phyloP scores from a whole-genome alignment of 495 filamentous ascomycete species.

The Penicillium simplicissimum region DNA sequence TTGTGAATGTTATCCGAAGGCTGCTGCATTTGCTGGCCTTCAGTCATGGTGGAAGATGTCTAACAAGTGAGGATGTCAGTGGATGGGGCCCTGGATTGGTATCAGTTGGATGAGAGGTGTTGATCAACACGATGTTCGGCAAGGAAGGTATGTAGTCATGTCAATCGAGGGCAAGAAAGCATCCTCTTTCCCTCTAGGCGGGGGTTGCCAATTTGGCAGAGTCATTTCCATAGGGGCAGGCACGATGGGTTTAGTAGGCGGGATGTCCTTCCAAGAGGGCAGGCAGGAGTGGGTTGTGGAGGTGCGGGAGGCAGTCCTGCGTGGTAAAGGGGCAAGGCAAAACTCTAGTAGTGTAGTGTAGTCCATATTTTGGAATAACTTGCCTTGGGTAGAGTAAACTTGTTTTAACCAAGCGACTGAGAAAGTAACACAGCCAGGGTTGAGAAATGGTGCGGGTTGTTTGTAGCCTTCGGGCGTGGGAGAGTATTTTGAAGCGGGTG shows the following conservation, averaged over 20 bases:
- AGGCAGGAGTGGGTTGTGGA: neutral
- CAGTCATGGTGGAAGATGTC: slow-evolving; percentile 28
- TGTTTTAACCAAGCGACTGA: slow-evolving; percentile 3
- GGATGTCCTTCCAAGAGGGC: neutral
- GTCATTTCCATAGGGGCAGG: neutral
- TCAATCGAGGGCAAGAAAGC: neutral
- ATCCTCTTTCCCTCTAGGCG: neutral
- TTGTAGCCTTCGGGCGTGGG: slow-evolving; percentile 2
- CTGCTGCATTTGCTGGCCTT: slow-evolving; percentile 25
- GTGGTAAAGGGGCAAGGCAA: neutral
- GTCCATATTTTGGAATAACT: neutral
- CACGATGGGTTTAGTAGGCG: neutral
- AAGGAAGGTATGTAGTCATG: neutral
- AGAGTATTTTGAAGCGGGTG: neutral
- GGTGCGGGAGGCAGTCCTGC: neutral
- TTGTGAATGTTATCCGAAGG: slow-evolving; percentile 15
- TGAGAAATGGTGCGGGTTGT: slow-evolving; percentile 3
- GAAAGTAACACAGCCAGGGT: slow-evolving; percentile 9
- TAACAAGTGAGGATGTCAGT: slow-evolving; percentile 5
- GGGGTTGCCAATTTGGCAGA: no score
- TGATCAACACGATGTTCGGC: neutral
- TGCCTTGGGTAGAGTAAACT: slow-evolving; percentile 12
- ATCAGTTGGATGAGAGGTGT: neutral
- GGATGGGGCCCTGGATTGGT: neutral
- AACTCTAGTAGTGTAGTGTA: neutral